Evolutionary conservation across 768 basidiomycete genomes (phyloP), one percentile per base, ranked within the genome.

Genomic region (Scleroderma bovista): DNA sequence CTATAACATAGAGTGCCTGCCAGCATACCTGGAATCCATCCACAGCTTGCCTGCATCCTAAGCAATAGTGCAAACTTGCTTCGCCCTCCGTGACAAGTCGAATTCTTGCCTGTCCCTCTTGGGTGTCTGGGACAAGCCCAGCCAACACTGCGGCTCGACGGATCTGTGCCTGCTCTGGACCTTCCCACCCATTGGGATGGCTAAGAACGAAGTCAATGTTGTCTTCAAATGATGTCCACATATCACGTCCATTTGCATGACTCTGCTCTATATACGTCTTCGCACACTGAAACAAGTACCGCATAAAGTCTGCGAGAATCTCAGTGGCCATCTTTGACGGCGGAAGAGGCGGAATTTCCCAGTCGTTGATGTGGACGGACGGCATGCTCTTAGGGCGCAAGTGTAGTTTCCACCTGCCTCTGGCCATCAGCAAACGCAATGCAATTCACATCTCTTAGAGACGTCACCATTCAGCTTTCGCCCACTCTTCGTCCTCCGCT

Each of bases 51-150:
- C 69, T 72, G 45, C 66, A 69, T 6, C 64, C 65, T 44, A 79
- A 51, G 37, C 74, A 75, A 48, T 66, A 79, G 55, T 79, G 77
- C 11, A 79, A 58, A 60, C 73, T 74, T 1, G 78, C 78, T 57
- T 80, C 79, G 29, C 77, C 78, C 50, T 80, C 79, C 1, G 74
- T 72, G 12, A 79, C 72, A 23, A 78, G 75, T 20, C 66, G 63
- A 17, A 79, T 59, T 13, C 71, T 69, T 37, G 60, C 46, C 50
- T 69, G 66, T 1, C 72, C 76, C 17, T 56, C 60, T 16, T 57
- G 50, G 4, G 61, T 68, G 53, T 72, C 67, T 0, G 69, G 68
- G 3, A 77, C 58, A 1, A 77, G 60, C 9, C 69, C 65, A 6
- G 74, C 76, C 39, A 61, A 46, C 13, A 75, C 60, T 0, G 74